Evolutionary conservation across 2,329 filamentous ascomycete species (phyloP), one percentile per base, ranked within the genome.

Genomic region (Bipolaris sorokiniana): DNA sequence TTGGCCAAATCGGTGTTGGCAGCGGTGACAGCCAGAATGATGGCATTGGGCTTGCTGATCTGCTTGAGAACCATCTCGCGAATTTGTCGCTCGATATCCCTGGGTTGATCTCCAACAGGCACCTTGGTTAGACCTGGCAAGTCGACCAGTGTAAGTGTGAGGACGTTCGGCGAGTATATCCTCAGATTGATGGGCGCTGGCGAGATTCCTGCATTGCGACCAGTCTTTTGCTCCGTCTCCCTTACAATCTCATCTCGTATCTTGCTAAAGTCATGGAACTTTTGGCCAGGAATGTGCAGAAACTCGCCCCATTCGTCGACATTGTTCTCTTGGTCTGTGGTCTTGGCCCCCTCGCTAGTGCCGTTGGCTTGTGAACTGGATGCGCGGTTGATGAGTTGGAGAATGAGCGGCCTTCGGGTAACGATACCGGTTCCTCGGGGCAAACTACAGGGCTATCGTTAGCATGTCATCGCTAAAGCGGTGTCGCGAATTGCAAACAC

Each of bases 1-100:
- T 99, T 99, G 73, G 95, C 95, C 83, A 99, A 83, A 86, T 99
- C 95, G 61, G 94, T 93, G 78, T 99, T 99, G 70, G 95, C 95
- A 40, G 94, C 90, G 5, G 95, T 98, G 63, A 99, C 95, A 40
- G 95, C 95, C 53, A 99, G 83, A 68, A 99, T 95, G 77, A 99
- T 99, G 59, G 95, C 95, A 78, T 99, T 99, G 33, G 94, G 90
- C 82, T 99, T 99, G 80, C 90, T 91, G 76, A 99, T 99, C 77
- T 98, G 95, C 83, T 98, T 98, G 74, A 98, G 81, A 41, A 99
- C 94, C 92, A 99, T 98, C 72, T 98, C 95, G 75, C 87, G 88
- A 73, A 98, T 99, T 80, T 99, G 95, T 70, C 88, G 87, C 83
- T 98, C 94, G 70, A 98, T 98, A 81, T 98, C 94, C 77, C 92